Base-by-base conservation (phyloP, 345 rosid species). In the Aethionema arabicum region DNA sequence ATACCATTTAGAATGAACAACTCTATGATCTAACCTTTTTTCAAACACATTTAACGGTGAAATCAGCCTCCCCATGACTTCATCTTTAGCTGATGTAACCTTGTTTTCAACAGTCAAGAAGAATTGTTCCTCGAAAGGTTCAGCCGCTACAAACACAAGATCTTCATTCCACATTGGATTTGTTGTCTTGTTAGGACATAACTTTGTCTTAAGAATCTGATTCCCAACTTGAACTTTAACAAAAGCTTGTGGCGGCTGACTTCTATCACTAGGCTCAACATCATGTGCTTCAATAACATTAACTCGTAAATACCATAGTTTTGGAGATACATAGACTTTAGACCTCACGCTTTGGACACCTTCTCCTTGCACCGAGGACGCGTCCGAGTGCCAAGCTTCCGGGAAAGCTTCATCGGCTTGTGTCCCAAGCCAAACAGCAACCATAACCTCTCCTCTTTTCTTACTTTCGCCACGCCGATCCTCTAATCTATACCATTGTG, bases 361-460 rank as follows among this genome's bases (percentile, higher is more conserved):
- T 70, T 88, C 98, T 37, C 98, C 96, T 12, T 75, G 72, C 15
- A 84, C 96, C 0, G 90, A 68, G 14, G 91, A 80, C 54, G 98
- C 95, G 73, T 88, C 96, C 0, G 98, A 76, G 39, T 86, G 95
- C 98, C 98, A 91, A 49, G 96, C 90, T 45, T 91, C 98, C 3
- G 95, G 82, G 66, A 88, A 88, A n/a, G 96, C 96, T 72, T 91
- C 98, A 66, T 90, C 93, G 1, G 97, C 95, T 72, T 87, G 96
- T 43, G 97, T 90, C 70, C 97, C 97, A 77, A 88, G 85, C 98
- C 96, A 91, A 60, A 91, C 96, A 2, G 96, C 98, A 33, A 91
- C 76, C 98, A 91, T 91, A 43, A 91, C 77, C 56, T 84, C 88
- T 63, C 98, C 96, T 66, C 68, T 80, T 39, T 83, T 79, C 78